Evolutionary conservation across 495 filamentous ascomycete species (phyloP).

Genomic region (Annulohypoxylon nitens): DNA sequence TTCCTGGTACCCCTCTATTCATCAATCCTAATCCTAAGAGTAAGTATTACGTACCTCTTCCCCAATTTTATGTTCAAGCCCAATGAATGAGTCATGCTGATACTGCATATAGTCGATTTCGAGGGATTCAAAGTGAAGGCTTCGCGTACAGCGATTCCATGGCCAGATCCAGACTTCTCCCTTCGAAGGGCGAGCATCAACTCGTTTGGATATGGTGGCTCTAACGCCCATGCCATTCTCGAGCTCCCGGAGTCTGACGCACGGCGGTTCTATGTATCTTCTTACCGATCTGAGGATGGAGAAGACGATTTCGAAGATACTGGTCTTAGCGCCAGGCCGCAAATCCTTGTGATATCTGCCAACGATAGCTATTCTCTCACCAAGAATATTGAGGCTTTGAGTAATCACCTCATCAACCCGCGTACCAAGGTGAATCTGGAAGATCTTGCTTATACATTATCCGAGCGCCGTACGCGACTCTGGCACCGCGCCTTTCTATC

Average conservation of each 20-base stretch:
- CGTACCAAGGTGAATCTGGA: constrained; percentile 31
- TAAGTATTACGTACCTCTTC: too few relatives aligned
- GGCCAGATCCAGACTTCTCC: constrained; percentile 30
- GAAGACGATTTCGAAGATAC: not conserved
- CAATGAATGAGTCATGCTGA: too few relatives aligned
- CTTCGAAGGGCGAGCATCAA: constrained; percentile 59
- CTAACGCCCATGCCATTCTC: constrained; percentile 65
- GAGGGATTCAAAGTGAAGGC: constrained; percentile 10
- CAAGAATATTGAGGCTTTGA: constrained; percentile 12
- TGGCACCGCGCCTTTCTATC: constrained; percentile 22
- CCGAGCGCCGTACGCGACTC: constrained; percentile 33
- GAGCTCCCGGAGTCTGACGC: constrained; percentile 45
- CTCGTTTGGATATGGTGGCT: constrained; percentile 66
- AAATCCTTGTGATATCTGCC: not conserved
- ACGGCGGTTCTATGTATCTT: not conserved
- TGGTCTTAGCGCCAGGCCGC: not conserved
- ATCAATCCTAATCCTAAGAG: constrained; percentile 2
- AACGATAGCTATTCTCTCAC: constrained; percentile 36
- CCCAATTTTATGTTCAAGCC: too few relatives aligned
- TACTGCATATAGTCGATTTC: not conserved
- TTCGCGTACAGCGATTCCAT: constrained; percentile 17
- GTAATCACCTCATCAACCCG: constrained; percentile 44
- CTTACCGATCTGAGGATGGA: not conserved
- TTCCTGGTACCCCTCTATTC: constrained; percentile 38
- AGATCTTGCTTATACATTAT: constrained; percentile 38